Evolutionary conservation across 768 basidiomycete genomes (phyloP), one percentile per base, ranked within the genome.

Genomic region (Xerocomellus intermedius): DNA sequence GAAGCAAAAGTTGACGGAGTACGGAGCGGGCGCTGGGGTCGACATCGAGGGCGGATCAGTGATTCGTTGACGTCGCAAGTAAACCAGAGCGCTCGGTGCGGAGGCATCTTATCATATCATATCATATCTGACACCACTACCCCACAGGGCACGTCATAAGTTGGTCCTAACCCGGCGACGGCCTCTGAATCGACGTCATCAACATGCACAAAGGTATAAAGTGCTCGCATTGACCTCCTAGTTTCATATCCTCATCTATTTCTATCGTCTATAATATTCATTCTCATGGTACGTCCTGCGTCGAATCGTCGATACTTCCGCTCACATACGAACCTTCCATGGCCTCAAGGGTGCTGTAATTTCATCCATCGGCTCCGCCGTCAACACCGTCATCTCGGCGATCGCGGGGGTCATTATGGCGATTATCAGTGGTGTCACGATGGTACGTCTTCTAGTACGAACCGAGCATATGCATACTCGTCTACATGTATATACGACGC

Each of bases 321-420:
- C 38, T 32, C 48, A 32, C 26, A 36, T 7, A 33, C 17, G 16
- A 14, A 7, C 21, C 22, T 48, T 21, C n/a, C n/a, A 19, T 13
- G 8, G 5, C 2, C 8, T 24, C 24, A 16, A 86, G 86, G 85
- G 84, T 50, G 76, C 83, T 24, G 70, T 86, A 45, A 69, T 86
- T 65, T 86, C 84, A 65, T 78, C 85, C 30, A 87, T 88, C 43
- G 86, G 82, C 21, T 63, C 69, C 43, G 85, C 77, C 36, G 80
- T 88, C 54, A 81, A 81, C 56, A 70, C 79, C 45, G 64, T 88
- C 57, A 76, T 88, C 62, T 77, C 77, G 46, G 85, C 82, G 12
- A 83, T 88, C 46, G 84, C 82, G 12, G 61, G 57, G 49, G 72
- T 85, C 5, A 67, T 86, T 57, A 48, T 47, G 47, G 39, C 83